Percentiles rank a stretch among this genome's conserved stretches.
Conservation (phyloP, 176 grass and related monocot genomes). For the Musa schizocarpa region DNA sequence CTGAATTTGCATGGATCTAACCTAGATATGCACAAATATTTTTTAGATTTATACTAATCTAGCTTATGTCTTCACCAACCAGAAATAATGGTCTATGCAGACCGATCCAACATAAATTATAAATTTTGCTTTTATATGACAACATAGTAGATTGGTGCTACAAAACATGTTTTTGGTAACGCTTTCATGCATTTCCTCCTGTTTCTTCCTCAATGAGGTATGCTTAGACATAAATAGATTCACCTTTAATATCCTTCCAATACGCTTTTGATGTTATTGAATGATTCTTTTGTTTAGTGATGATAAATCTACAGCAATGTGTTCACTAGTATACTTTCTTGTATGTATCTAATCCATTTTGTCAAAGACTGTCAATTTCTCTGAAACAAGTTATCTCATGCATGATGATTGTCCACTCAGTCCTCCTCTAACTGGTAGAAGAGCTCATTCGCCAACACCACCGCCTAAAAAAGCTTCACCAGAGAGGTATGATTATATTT, state of each 20-base stretch:
- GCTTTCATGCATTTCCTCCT: background rate
- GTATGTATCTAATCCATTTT: background rate
- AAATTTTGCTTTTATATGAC: too few relatives aligned
- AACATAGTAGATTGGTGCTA: too few relatives aligned
- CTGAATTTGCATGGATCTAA: too few relatives aligned
- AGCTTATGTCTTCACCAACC: too few relatives aligned
- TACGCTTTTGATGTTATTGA: background rate
- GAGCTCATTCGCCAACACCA: constrained; percentile 48
- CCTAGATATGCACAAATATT: too few relatives aligned
- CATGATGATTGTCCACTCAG: constrained; percentile 29
- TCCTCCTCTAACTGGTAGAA: constrained; percentile 43
- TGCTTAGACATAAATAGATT: too few relatives aligned
- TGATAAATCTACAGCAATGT: background rate
- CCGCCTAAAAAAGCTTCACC: constrained; percentile 72
- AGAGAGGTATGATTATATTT: constrained; percentile 33
- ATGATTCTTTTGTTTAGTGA: background rate
- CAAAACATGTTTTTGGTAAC: too few relatives aligned
- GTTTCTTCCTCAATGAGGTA: background rate
- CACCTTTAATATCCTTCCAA: background rate
- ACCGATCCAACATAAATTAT: too few relatives aligned
- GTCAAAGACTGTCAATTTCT: background rate
- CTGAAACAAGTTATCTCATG: constrained; percentile 9
- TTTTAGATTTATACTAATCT: too few relatives aligned
- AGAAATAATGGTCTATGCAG: too few relatives aligned
- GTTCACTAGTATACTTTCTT: background rate